These are phyloP conservation scores for Xanthoconium purpureum DNA, from an alignment of 768 basidiomycete species.

Conservation along the genomic window DNA sequence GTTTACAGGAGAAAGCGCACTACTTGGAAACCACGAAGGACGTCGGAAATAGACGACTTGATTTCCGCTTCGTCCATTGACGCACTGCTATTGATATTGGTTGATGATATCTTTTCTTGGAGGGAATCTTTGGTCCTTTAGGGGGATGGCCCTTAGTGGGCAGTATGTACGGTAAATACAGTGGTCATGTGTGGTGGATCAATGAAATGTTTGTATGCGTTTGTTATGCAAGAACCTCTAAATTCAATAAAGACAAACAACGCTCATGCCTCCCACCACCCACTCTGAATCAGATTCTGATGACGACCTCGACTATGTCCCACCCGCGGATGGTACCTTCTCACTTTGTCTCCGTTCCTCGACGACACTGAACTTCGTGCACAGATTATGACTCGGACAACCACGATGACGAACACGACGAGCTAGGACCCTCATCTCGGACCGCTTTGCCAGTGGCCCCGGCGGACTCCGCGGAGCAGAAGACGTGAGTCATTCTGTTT, in stretches of 20 bases:
- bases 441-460: slow-evolving; percentile 16
- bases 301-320: slow-evolving; percentile 62
- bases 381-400: slow-evolving; percentile 36
- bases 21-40: slow-evolving; percentile 44
- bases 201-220: slow-evolving; percentile 8
- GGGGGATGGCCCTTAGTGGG: too few relatives aligned
- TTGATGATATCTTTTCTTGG: too few relatives aligned
- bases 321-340: slow-evolving; percentile 40
- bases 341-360: background rate
- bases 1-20: slow-evolving; percentile 47
- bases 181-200: too few relatives aligned
- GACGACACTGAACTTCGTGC: background rate
- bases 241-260: slow-evolving; percentile 31
- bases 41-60: slow-evolving; percentile 54
- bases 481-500: slow-evolving; percentile 35
- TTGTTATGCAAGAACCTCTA: slow-evolving; percentile 18
- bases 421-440: slow-evolving; percentile 29
- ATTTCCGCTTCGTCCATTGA: slow-evolving; percentile 62
- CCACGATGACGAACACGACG: slow-evolving; percentile 37
- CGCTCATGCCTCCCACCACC: slow-evolving; percentile 15
- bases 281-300: slow-evolving; percentile 53
- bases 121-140: too few relatives aligned
- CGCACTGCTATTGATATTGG: background rate
- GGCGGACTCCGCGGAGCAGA: slow-evolving; percentile 41
- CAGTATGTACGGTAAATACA: too few relatives aligned